Evolutionary conservation across 805 yeast genomes (phyloP), one percentile per base, ranked within the genome.

Genomic region (Hanseniaspora guilliermondii): DNA sequence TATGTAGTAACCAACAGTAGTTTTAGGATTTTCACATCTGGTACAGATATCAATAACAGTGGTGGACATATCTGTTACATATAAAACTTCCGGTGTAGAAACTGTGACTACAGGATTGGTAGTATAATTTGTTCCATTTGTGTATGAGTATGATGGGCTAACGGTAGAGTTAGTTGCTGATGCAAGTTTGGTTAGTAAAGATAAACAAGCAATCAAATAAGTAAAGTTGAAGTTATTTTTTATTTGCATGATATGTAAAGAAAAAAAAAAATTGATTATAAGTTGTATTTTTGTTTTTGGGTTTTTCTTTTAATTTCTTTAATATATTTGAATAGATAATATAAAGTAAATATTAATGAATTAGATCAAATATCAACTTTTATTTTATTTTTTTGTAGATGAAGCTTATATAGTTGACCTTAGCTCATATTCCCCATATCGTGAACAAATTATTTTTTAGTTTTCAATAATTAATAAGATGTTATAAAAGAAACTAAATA

Each of bases 41-140:
- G 56, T 53, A 47, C 56, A 53, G 19, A 53, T 49, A 36, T 40
- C 49, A 41, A 53, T 47, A 21, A 53, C 53, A 48, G 58, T 56
- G 22, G 58, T 57, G 22, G 58, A 49, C 55, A 41, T 54, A 14
- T 56, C 56, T 21, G 52, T 49, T 9, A 53, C 47, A 33, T 53
- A 38, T 7, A 36, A 21, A 4, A 32, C 30, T 25, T 35, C 42
- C 2, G 57, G 56, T 16, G 49, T 56, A 11, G 57, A 39, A 37
- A 55, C 49, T 8, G 53, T 56, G 14, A 14, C 25, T 4, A 36
- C 42, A 16, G 37, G 17, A 22, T 21, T 22, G 42, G 30, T 39
- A 6, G 42, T 14, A n/a, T 21, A 22, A 9, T 22, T 22, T 9
- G 42, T 39, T 22, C 30, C 27, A 25, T 39, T 39, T 17, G 42